A percentile compares a stretch with the other conserved stretches of the same genome.
These are phyloP conservation scores for Oryza glaberrima DNA, from an alignment of 176 grass and related monocot species.

Conservation along the genomic window DNA sequence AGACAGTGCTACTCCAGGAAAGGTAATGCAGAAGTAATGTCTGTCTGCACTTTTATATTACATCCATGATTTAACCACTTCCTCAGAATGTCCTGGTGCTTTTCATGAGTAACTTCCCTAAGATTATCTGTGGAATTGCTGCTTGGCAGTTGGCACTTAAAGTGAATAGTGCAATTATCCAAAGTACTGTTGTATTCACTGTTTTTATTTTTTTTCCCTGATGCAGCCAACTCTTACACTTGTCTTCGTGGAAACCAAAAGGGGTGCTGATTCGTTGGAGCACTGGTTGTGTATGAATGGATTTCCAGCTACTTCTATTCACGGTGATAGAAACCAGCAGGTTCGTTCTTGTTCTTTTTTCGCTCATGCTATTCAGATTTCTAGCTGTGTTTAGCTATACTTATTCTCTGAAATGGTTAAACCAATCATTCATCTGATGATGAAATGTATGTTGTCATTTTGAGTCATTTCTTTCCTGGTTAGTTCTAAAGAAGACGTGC, in stretches of 20 bases:
- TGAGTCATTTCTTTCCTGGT: neutral
- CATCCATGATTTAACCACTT: neutral
- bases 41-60: neutral
- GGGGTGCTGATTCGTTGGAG: slow-evolving; percentile 93
- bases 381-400: neutral
- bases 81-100: neutral
- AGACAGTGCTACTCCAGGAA: slow-evolving; percentile 63
- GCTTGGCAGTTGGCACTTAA: slow-evolving; percentile 1
- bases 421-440: neutral
- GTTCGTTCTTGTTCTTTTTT: slow-evolving; percentile 50
- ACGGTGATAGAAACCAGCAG: slow-evolving; percentile 98
- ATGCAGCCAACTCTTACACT: slow-evolving; percentile 83
- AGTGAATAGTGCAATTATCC: neutral
- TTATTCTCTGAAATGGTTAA: slow-evolving; percentile 1
- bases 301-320: slow-evolving; percentile 99
- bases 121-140: neutral
- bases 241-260: slow-evolving; percentile 98
- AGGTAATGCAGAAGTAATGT: slow-evolving; percentile 45
- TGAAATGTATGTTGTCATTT: slow-evolving; percentile 9
- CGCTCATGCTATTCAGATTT: neutral
- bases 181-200: slow-evolving; percentile 25
- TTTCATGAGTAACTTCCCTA: neutral
- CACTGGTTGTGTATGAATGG: slow-evolving; percentile 90
- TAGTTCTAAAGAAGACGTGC: neutral
- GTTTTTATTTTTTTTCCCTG: too few relatives aligned